A percentile compares a stretch with the other conserved stretches of the same genome.
These are phyloP conservation scores for Oidium heveae DNA, from an alignment of 2,329 filamentous ascomycete species.

Conservation along the genomic window DNA sequence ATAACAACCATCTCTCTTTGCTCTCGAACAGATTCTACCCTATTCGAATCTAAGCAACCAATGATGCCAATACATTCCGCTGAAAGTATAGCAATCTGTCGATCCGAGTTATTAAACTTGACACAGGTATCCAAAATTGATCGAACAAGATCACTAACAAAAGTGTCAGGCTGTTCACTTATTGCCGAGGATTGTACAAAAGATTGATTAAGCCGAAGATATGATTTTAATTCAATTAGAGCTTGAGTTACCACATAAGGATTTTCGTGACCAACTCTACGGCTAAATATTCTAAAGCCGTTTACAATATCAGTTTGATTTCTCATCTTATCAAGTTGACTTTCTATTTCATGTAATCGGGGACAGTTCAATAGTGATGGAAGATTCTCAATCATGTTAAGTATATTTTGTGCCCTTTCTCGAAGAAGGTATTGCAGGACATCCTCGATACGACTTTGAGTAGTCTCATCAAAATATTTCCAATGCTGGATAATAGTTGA, in stretches of 20 bases:
- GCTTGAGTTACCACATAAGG: conserved; percentile 64
- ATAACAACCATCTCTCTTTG: conserved; percentile 65
- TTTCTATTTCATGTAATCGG: conserved; percentile 41
- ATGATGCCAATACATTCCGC: conserved; percentile 69
- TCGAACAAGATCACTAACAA: conserved; percentile 46
- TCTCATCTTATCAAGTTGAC: conserved; percentile 38
- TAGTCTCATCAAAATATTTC: conserved; percentile 34
- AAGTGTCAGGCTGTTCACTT: conserved; percentile 59
- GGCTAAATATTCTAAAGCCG: conserved; percentile 43
- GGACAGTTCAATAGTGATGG: conserved; percentile 53
- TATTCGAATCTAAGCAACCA: conserved; percentile 77
- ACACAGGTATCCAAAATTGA: conserved; percentile 66
- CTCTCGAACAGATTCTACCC: conserved; percentile 55
- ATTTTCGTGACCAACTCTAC: conserved; percentile 61
- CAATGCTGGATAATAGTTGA: conserved; percentile 70
- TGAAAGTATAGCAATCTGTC: conserved; percentile 45
- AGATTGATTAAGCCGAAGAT: conserved; percentile 46
- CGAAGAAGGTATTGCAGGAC: conserved; percentile 27
- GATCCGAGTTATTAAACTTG: conserved; percentile 45
- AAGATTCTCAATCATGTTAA: conserved; percentile 44
- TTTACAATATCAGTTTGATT: conserved; percentile 37
- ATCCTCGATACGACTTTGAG: conserved; percentile 31
- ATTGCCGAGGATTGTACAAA: conserved; percentile 57
- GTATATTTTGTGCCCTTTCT: conserved; percentile 22
- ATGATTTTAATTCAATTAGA: conserved; percentile 49